A percentile compares a stretch with the other conserved stretches of the same genome.
Conservation (phyloP, 495 filamentous ascomycete genomes). For the Lasiosphaeriaceae sp. region DNA sequence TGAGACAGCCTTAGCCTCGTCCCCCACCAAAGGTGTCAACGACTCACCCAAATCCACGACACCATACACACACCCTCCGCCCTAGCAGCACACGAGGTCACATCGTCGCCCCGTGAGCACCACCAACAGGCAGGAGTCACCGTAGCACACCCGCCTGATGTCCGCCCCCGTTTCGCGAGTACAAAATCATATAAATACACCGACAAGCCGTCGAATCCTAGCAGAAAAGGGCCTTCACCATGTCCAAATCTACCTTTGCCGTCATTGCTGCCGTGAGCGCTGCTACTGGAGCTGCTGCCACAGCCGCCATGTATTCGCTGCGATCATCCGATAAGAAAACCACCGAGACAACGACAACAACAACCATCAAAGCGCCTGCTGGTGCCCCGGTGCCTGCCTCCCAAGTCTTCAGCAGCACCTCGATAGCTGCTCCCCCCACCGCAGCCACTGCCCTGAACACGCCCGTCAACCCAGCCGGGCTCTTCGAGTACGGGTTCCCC, state of each 20-base stretch:
- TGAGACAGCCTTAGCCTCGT: background rate
- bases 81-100: background rate
- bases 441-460: slow-evolving; percentile 26
- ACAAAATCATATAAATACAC: background rate
- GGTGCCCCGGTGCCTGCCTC: slow-evolving; percentile 43
- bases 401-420: slow-evolving; percentile 28
- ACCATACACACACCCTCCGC: background rate
- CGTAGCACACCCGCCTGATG: slow-evolving; percentile 8
- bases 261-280: slow-evolving; percentile 86
- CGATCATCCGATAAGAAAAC: slow-evolving; percentile 47
- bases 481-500: slow-evolving; percentile 97
- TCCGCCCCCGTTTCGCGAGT: background rate
- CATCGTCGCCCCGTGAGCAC: background rate
- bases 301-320: slow-evolving; percentile 67
- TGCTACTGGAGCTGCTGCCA: slow-evolving; percentile 80
- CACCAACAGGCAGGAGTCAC: background rate
- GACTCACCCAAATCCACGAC: background rate
- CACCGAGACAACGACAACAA: slow-evolving; percentile 37
- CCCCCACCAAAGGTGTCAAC: no score
- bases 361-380: slow-evolving; percentile 36
- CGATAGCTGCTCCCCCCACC: slow-evolving; percentile 14
- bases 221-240: slow-evolving; percentile 31
- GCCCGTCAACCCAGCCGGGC: slow-evolving; percentile 78
- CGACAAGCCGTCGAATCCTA: no score
- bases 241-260: slow-evolving; percentile 85